Conservation (phyloP, 2,329 filamentous ascomycete genomes). For the Paramyrothecium roridum region DNA sequence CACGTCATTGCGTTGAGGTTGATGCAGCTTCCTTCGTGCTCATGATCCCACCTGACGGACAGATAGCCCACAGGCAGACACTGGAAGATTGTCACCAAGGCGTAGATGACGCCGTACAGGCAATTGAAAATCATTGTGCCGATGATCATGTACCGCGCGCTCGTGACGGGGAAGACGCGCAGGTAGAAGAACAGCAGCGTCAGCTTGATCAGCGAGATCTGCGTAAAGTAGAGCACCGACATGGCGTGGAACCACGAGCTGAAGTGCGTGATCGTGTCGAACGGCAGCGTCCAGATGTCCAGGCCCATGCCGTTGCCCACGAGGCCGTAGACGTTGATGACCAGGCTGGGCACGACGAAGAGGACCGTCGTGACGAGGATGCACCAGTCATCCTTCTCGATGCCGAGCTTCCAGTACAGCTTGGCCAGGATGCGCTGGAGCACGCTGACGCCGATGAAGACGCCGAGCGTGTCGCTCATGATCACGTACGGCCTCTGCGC, state of each 20-base stretch:
- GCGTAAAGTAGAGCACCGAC: constrained; percentile 35
- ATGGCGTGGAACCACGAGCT: constrained; percentile 18
- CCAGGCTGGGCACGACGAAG: background rate
- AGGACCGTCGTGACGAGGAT: background rate
- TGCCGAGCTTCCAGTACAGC: constrained; percentile 2
- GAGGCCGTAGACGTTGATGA: background rate
- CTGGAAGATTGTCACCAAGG: constrained; percentile 38
- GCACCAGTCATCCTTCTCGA: background rate
- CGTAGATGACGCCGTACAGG: constrained; percentile 30
- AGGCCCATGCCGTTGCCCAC: constrained; percentile 1
- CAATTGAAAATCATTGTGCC: constrained; percentile 30
- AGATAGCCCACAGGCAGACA: constrained; percentile 41
- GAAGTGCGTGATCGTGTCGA: constrained; percentile 11
- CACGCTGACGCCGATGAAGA: constrained; percentile 21
- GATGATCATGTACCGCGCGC: constrained; percentile 30
- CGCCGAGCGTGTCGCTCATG: background rate
- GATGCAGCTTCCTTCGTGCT: constrained; percentile 38
- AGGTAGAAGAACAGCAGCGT: constrained; percentile 47
- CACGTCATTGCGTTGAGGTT: constrained; percentile 40
- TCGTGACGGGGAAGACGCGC: constrained; percentile 38
- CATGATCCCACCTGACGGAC: constrained; percentile 44
- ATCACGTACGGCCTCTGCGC: background rate
- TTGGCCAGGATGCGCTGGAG: background rate
- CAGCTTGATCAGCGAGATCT: constrained; percentile 38
- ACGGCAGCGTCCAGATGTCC: constrained; percentile 30